These are phyloP conservation scores for Mortierella hygrophila DNA, from an alignment of 192 early-diverging fungal genomes.

Conservation along the genomic window DNA sequence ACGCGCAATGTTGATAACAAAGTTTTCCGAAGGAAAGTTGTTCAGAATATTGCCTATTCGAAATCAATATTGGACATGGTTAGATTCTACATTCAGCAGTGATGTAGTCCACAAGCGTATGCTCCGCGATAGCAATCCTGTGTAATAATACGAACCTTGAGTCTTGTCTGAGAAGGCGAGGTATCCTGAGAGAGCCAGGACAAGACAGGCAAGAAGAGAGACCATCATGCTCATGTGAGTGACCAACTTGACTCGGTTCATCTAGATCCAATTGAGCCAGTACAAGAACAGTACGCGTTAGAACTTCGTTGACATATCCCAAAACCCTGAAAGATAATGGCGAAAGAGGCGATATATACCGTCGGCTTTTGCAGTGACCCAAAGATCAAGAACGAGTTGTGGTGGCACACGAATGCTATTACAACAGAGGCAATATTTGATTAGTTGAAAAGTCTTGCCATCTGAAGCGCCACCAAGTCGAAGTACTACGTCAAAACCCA, in stretches of 20 bases:
- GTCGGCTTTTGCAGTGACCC: constrained; percentile 87
- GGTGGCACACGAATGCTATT: constrained; percentile 93
- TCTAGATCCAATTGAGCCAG: constrained; percentile 25
- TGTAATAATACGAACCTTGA: constrained; percentile 61
- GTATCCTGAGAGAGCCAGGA: constrained; percentile 82
- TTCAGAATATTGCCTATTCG: constrained; percentile 86
- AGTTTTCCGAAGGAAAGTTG: constrained; percentile 85
- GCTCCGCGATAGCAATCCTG: too few relatives aligned
- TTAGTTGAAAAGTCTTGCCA: not conserved
- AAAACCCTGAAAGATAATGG: too few relatives aligned
- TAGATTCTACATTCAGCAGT: not conserved
- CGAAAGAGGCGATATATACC: constrained; percentile 2
- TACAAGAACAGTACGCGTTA: not conserved
- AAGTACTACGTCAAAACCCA: not conserved
- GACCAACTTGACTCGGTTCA: constrained; percentile 87
- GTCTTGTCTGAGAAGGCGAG: constrained; percentile 88
- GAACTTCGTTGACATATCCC: too few relatives aligned
- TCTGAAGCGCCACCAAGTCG: not conserved
- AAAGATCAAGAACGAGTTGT: constrained; percentile 95
- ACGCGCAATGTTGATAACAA: constrained; percentile 88
- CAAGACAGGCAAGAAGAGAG: constrained; percentile 77
- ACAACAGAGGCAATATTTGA: not conserved
- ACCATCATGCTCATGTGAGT: constrained; percentile 84
- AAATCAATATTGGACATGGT: not conserved
- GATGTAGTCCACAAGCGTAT: too few relatives aligned